phyloP scores from a whole-genome alignment of 2,329 filamentous ascomycete species.

The Lasiodiplodia citricola region DNA sequence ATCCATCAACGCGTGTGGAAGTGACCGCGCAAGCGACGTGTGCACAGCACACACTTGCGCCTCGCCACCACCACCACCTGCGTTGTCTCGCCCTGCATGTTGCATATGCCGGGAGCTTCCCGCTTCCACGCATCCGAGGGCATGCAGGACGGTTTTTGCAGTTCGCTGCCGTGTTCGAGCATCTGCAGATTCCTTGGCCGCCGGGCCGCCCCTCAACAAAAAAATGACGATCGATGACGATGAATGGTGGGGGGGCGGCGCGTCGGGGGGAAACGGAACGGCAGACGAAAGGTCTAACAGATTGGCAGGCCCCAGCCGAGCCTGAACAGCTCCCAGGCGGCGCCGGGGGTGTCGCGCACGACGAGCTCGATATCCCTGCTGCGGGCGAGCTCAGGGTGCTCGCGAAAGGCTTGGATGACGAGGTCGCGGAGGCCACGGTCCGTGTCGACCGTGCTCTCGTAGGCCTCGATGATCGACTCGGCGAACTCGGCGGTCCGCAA shows the following conservation, averaged over 20 bases:
- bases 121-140: not conserved
- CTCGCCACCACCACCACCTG: slow-evolving; percentile 2
- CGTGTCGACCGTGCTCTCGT: slow-evolving; percentile 55
- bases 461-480: slow-evolving; percentile 55
- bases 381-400: slow-evolving; percentile 51
- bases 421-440: slow-evolving; percentile 56
- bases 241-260: no score
- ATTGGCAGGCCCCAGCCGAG: slow-evolving; percentile 54
- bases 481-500: slow-evolving; percentile 49
- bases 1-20: not conserved
- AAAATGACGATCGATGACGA: no score
- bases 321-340: slow-evolving; percentile 56
- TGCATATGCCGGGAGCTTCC: slow-evolving; percentile 2
- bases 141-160: not conserved
- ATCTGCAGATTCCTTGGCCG: slow-evolving; percentile 4
- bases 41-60: slow-evolving; percentile 1
- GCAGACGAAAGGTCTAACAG: slow-evolving; percentile 25
- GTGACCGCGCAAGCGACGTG: not conserved
- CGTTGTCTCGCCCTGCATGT: slow-evolving; percentile 13
- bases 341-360: slow-evolving; percentile 52
- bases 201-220: not conserved
- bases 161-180: not conserved
- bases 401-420: slow-evolving; percentile 54
- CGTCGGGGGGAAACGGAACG: not conserved
- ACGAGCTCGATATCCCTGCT: slow-evolving; percentile 53